These are phyloP conservation scores for Aspergillus steynii DNA, from an alignment of 495 filamentous ascomycete genomes.

Conservation along the genomic window DNA sequence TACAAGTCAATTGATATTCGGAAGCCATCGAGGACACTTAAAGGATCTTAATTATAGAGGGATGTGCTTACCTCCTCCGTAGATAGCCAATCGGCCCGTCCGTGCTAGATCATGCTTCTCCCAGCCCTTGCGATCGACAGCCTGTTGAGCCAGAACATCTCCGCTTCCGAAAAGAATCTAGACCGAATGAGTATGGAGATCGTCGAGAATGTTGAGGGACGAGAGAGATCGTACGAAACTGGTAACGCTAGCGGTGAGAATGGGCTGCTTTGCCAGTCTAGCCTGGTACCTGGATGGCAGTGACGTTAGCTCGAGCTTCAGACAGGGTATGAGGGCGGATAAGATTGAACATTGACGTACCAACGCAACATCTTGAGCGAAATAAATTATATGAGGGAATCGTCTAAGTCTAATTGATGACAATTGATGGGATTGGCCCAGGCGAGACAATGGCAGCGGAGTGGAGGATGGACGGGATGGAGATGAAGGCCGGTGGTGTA, in stretches of 20 bases:
- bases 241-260: slow-evolving; percentile 86
- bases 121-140: slow-evolving; percentile 77
- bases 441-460: background rate
- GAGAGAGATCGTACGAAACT: slow-evolving; percentile 58
- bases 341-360: slow-evolving; percentile 25
- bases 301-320: slow-evolving; percentile 14
- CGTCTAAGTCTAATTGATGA: slow-evolving; percentile 1
- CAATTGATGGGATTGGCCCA: slow-evolving; percentile 4
- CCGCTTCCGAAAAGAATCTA: slow-evolving; percentile 87
- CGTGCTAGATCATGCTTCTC: slow-evolving; percentile 78
- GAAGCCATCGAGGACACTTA: background rate
- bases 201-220: background rate
- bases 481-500: too few species aligned
- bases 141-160: slow-evolving; percentile 90
- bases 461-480: slow-evolving; percentile 1
- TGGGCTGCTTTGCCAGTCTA: slow-evolving; percentile 74
- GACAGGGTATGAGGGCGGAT: slow-evolving; percentile 12
- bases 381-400: background rate
- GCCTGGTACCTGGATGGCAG: slow-evolving; percentile 74
- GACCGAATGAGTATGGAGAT: slow-evolving; percentile 5
- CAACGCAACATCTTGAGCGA: slow-evolving; percentile 44
- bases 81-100: slow-evolving; percentile 87
- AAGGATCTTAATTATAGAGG: background rate
- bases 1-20: slow-evolving; percentile 8
- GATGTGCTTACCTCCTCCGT: slow-evolving; percentile 75